These are phyloP conservation scores for Claviceps lovelessii DNA, from an alignment of 2,329 filamentous ascomycete genomes.

Conservation along the genomic window DNA sequence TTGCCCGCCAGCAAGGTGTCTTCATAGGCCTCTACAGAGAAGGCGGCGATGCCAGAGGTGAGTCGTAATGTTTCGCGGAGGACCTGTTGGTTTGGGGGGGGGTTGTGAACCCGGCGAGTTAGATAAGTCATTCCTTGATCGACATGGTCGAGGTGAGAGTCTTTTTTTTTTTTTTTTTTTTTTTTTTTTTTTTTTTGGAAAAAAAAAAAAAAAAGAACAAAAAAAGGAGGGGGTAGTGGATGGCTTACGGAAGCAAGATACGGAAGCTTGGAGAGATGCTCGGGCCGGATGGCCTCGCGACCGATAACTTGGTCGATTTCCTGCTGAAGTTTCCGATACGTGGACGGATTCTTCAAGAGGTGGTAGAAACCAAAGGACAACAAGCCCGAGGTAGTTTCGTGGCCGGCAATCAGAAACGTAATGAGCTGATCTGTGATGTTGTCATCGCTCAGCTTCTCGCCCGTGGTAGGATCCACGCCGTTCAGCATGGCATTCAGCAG, in stretches of 20 bases:
- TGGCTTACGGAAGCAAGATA: slow-evolving; percentile 45
- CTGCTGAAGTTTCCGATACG: slow-evolving; percentile 45
- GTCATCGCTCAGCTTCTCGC: slow-evolving; percentile 46
- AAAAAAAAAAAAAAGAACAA: background rate
- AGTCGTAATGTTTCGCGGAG: slow-evolving; percentile 54
- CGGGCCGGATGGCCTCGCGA: slow-evolving; percentile 38
- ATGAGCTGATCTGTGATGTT: slow-evolving; percentile 57
- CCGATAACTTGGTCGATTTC: slow-evolving; percentile 56
- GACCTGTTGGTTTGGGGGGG: slow-evolving; percentile 19
- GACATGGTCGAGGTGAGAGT: no score
- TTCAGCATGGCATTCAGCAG: slow-evolving; percentile 56
- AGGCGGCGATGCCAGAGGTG: slow-evolving; percentile 43
- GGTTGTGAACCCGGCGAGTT: no score
- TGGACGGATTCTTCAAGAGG: slow-evolving; percentile 47
- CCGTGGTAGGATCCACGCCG: slow-evolving; percentile 52
- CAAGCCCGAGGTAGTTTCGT: slow-evolving; percentile 57
- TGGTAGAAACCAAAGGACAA: slow-evolving; percentile 52
- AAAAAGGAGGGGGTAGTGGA: no score
- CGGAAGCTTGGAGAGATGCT: slow-evolving; percentile 48
- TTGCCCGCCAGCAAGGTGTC: slow-evolving; percentile 45
- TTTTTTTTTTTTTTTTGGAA: no score
- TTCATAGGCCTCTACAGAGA: slow-evolving; percentile 38
- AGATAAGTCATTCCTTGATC: no score
- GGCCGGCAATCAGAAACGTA: slow-evolving; percentile 56
- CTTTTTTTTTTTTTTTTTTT: no score